Conservation (phyloP, 1,284 basidiomycete genomes). For the Tranzscheliella williamsii region DNA sequence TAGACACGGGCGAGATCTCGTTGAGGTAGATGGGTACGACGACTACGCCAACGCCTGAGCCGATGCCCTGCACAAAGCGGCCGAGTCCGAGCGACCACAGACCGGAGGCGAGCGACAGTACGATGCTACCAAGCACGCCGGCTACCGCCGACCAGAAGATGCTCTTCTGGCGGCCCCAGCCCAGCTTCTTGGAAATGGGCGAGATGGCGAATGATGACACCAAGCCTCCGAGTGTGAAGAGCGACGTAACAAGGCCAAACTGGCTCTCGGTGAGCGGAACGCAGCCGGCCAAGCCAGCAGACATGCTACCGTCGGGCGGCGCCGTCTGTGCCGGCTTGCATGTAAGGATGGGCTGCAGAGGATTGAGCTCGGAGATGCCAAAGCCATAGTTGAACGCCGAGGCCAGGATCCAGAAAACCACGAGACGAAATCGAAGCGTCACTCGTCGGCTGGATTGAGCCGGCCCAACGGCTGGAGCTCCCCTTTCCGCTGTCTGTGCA, state of each 20-base stretch:
- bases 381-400: conserved; percentile 54
- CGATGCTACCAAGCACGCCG: conserved; percentile 10
- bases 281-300: conserved; percentile 23
- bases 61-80: conserved; percentile 72
- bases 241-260: conserved; percentile 79
- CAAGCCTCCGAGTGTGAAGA: conserved; percentile 86
- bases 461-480: too few species aligned
- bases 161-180: conserved; percentile 16
- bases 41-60: conserved; percentile 80
- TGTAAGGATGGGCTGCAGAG: conserved; percentile 45
- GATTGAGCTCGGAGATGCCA: conserved; percentile 57
- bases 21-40: conserved; percentile 83
- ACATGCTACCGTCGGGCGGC: conserved; percentile 3
- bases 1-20: conserved; percentile 74
- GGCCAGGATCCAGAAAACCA: conserved; percentile 46
- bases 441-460: too few species aligned
- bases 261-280: conserved; percentile 35
- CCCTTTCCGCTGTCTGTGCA: too few species aligned
- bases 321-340: conserved; percentile 17
- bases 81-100: conserved; percentile 17
- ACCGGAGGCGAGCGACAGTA: conserved; percentile 11
- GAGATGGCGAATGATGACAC: conserved; percentile 64
- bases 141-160: conserved; percentile 25
- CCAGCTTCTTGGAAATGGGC: conserved; percentile 16
- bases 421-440: conserved; percentile 27